Evolutionary conservation across 495 filamentous ascomycete genomes (phyloP).

Genomic region (Lepraria neglecta): DNA sequence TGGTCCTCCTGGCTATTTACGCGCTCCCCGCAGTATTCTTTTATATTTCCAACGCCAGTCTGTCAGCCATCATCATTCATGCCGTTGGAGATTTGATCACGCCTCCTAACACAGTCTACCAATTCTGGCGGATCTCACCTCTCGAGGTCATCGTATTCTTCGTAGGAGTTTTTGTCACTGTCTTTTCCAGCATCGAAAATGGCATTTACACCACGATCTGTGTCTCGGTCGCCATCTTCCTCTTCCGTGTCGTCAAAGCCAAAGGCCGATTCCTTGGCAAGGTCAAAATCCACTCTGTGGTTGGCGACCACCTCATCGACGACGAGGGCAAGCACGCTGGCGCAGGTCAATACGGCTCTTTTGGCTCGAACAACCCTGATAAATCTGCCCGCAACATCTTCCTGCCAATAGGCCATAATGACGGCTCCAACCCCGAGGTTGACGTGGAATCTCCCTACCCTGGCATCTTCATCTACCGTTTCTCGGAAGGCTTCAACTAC

Average conservation of each 20-base stretch:
- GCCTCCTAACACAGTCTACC: slow-evolving; percentile 85
- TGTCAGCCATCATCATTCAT: slow-evolving; percentile 96
- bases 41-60: slow-evolving; percentile 79
- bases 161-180: slow-evolving; percentile 80
- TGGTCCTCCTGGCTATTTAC: slow-evolving; percentile 94
- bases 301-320: slow-evolving; percentile 76
- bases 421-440: slow-evolving; percentile 86
- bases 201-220: slow-evolving; percentile 85
- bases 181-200: slow-evolving; percentile 83
- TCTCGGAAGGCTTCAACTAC: slow-evolving; percentile 95
- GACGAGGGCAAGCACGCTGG: slow-evolving; percentile 52
- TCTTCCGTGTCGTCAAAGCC: slow-evolving; percentile 80
- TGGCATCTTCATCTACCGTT: slow-evolving; percentile 95
- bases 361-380: slow-evolving; percentile 30
- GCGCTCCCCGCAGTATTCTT: slow-evolving; percentile 87
- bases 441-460: slow-evolving; percentile 76
- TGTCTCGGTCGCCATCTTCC: slow-evolving; percentile 67
- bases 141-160: slow-evolving; percentile 92
- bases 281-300: slow-evolving; percentile 81
- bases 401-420: slow-evolving; percentile 79
- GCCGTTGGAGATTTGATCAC: slow-evolving; percentile 95
- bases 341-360: slow-evolving; percentile 34
- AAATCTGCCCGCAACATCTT: slow-evolving; percentile 63
- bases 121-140: slow-evolving; percentile 92
- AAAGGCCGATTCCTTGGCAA: slow-evolving; percentile 81